Evolutionary conservation across 192 early-diverging fungal species (phyloP), one percentile per base, ranked within the genome.

Genomic region (Gaertneriomyces sp.): DNA sequence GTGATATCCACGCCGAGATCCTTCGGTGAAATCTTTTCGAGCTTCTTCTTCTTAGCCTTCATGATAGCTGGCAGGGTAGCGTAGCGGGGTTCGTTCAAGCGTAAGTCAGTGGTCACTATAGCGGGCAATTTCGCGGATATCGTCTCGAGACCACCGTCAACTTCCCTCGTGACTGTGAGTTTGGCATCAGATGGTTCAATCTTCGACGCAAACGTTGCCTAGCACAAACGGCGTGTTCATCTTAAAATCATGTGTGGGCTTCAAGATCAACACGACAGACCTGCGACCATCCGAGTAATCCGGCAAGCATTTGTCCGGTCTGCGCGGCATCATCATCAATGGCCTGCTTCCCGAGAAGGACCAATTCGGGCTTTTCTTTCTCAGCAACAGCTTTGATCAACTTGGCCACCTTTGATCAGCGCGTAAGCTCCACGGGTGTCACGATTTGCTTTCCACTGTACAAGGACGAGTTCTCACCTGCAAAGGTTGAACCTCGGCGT

Each of bases 41-140:
- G 72, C 47, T 91, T 91, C 88, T 99, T 99, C 87, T 96, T 97
- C 84, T 96, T 99, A 57, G 96, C 96, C 85, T 99, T 99, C 96
- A 96, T 96, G 74, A 96, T 96, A 80, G 90, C 92, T 45, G 92
- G 80, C 53, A 99, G 83, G 45, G 97, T 94, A 12, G 93, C 97
- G 70, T 93, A 99, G 59, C 94, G 86, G 19, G 97, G 97, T 72
- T 89, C 88, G 81, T 98, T 99, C 61, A 99, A 81, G 87, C 91
- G 87, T 75, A 99, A 82, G 79, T 98, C 97, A 12, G 94, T 89
- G 60, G 95, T 98, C 65, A 99, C 79, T 50, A 99, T 77, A 19
- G 93, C 92, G n/a, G 97, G 97, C 43, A 98, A 74, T 55, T 85
- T 52, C 62, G 90, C 80, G 53, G 82, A 69, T 51, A 99, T 73